A percentile compares a stretch with the other conserved stretches of the same genome.
These are phyloP conservation scores for Phytophthora megakarya DNA, from an alignment of 352 stramenopile species.

Conservation along the genomic window DNA sequence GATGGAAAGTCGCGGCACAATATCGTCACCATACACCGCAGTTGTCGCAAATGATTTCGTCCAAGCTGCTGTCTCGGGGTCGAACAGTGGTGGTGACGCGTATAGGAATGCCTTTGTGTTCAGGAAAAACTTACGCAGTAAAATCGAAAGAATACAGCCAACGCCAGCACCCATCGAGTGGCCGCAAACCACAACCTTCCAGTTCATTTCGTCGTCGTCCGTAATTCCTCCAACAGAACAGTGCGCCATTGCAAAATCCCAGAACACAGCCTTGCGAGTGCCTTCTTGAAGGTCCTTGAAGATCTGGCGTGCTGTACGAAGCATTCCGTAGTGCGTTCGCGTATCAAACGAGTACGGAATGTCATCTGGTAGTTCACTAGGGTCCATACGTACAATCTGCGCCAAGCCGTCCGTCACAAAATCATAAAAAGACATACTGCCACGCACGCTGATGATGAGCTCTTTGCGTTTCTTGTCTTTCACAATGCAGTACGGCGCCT, in stretches of 20 bases:
- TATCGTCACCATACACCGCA: conserved; percentile 72
- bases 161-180: conserved; percentile 88
- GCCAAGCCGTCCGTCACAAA: conserved; percentile 77
- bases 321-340: conserved; percentile 73
- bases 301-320: conserved; percentile 67
- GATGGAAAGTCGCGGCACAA: conserved; percentile 71
- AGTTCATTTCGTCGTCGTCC: conserved; percentile 34
- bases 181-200: conserved; percentile 76
- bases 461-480: conserved; percentile 63
- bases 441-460: conserved; percentile 77
- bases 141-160: conserved; percentile 63
- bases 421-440: conserved; percentile 82
- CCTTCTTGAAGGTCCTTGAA: conserved; percentile 65
- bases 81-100: conserved; percentile 66
- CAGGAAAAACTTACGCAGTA: conserved; percentile 64
- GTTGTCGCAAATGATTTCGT: conserved; percentile 73
- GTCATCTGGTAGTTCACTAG: conserved; percentile 55
- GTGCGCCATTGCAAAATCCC: conserved; percentile 64
- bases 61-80: conserved; percentile 59
- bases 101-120: conserved; percentile 67
- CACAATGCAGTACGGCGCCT: conserved; percentile 76
- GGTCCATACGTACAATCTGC: conserved; percentile 65
- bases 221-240: conserved; percentile 34
- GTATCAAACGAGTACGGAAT: conserved; percentile 54
- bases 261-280: conserved; percentile 62